Base-by-base conservation (phyloP, 2,329 filamentous ascomycete species). In the Neoascochyta sp. region DNA sequence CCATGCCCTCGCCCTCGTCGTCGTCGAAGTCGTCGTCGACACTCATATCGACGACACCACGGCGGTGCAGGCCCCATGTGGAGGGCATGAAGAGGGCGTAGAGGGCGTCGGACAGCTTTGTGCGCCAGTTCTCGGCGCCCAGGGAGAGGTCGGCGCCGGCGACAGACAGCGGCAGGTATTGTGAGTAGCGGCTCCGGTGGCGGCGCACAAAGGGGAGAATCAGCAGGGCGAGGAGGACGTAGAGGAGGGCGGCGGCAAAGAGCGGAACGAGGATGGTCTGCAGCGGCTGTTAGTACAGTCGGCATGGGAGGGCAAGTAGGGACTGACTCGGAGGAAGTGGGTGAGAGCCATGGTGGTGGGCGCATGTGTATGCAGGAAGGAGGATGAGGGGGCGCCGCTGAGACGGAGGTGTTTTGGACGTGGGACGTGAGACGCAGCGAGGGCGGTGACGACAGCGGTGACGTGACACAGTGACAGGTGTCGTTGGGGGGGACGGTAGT, bases 191-290 rank as follows among this genome's bases (percentile, higher is more conserved):
- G 34, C 52, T 56, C 45, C 65, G 60, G 43, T 71, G 63, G 29
- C 58, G 62, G 47, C 65, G 65, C 27, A 66, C 48, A 26, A 71
- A 58, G 24, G 68, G 68, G 14, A 70, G 43, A 41, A 71, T 33
- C 38, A 64, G 27, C 45, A 64, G 55, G 41, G 61, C 61, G 33
- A 66, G 47, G 34, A 65, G 36, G 48, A 59, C 32, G 53, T 70
- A 71, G 52, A 71, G 62, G 34, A 57, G 33, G 19, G 48, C 49
- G 34, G 68, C 63, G 41, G 67, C 55, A 43, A 68, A 45, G 43
- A 66, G 62, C n/a, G 68, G 68, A n/a, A 67, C 34, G 49, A 69
- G 50, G 41, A 70, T 53, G 27, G 59, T 62, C 68, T 71, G 43
- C 21, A 22, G 22, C 17, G 13, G 22, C 28, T 29, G 44, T 52